Evolutionary conservation across 192 early-diverging fungal genomes (phyloP).

Genomic region (Coemansia interrupta): DNA sequence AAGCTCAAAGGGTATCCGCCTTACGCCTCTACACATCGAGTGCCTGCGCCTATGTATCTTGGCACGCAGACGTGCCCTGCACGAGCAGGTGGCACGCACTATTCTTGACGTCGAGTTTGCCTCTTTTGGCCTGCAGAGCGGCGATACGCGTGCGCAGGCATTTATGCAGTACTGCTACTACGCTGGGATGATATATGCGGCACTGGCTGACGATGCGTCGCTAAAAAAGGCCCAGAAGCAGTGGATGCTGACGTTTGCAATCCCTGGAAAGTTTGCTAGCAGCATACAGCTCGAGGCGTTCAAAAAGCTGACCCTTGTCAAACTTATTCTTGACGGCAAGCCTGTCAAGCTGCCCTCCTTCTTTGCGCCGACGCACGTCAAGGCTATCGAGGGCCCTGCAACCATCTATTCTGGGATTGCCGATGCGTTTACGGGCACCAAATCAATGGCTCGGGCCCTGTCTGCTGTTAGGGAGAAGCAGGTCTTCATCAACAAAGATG

Average conservation of each 20-base stretch:
- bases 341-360: conserved; percentile 23
- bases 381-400: conserved; percentile 20
- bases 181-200: conserved; percentile 44
- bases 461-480: conserved; percentile 11
- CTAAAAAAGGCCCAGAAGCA: conserved; percentile 18
- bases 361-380: conserved; percentile 24
- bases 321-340: conserved; percentile 7
- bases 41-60: conserved; percentile 37
- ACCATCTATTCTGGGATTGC: conserved; percentile 16
- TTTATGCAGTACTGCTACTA: conserved; percentile 39
- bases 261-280: conserved; percentile 33
- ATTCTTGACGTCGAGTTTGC: conserved; percentile 18
- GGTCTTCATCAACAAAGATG: conserved; percentile 7
- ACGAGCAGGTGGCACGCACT: conserved; percentile 10
- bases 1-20: conserved; percentile 22
- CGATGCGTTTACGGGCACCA: conserved; percentile 14
- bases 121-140: conserved; percentile 18
- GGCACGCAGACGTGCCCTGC: conserved; percentile 17
- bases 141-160: conserved; percentile 7
- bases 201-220: conserved; percentile 4
- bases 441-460: conserved; percentile 9
- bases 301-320: conserved; percentile 30
- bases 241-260: conserved; percentile 42
- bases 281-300: conserved; percentile 32
- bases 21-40: conserved; percentile 40